Base-by-base conservation (phyloP, 1,284 basidiomycete genomes). In the Cutaneotrichosporon mucoides region DNA sequence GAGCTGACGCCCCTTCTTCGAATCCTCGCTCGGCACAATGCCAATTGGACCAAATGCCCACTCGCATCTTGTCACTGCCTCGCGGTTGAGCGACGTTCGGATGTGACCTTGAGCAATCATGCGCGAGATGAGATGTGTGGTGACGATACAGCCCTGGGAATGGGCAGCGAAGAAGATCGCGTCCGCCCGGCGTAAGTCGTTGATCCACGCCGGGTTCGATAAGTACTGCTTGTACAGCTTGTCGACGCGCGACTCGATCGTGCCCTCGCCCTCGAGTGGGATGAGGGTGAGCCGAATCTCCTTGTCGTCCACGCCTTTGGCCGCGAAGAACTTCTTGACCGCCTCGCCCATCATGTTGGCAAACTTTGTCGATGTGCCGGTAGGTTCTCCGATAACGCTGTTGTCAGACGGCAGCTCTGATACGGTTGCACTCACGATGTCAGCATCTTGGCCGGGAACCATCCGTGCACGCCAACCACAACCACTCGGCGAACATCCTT, bases 161-260 rank as follows among this genome's bases (percentile, higher is more conserved):
- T 99, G 95, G 0, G 92, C 89, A 0, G 92, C 90, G 24, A 99
- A 83, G 71, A 99, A 87, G 63, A 98, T 85, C 34, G 87, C 92
- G 75, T 99, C 95, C 2, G 95, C 92, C 16, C 82, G 82, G 43
- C 88, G 88, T 33, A 98, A 79, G 67, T 90, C 92, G 46, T 86
- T 82, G 75, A 96, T 85, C 93, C 93, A 98, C 57, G 88, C 86
- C 33, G 85, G 79, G 68, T 90, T 88, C 12, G 82, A 81, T 38
- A 86, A 80, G 61, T 96, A 81, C 63, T 85, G 86, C 50, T 85
- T 81, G 78, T 92, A 94, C 13, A 96, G 80, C 90, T 83, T 89
- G 57, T 91, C 86, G 4, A 95, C 90, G 9, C 95, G 84, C 56
- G 85, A 82, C 49, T 85, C 85, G 41, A 98, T 94, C 0, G 88